Conservation (phyloP, 306 rosid species). For the Malus domestica region DNA sequence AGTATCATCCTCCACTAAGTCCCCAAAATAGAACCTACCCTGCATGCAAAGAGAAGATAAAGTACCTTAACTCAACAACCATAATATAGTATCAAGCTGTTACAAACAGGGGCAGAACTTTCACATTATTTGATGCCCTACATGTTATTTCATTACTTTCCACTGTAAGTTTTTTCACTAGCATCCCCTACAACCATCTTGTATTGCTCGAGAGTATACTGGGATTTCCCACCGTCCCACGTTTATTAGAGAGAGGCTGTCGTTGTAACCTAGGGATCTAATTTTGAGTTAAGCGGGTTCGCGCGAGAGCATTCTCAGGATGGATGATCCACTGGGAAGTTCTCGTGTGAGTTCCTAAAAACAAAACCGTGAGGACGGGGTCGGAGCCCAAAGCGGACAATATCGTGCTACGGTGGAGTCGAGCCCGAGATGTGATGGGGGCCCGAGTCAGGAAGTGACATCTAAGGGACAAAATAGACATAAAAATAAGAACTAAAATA, state of each 20-base stretch:
- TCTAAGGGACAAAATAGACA: too few relatives aligned
- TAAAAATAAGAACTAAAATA: too few relatives aligned
- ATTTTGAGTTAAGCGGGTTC: neutral
- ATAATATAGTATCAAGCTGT: neutral
- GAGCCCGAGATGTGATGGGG: too few relatives aligned
- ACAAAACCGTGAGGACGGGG: too few relatives aligned
- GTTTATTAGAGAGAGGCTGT: neutral
- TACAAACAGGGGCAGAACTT: neutral
- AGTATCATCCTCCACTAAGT: constrained; percentile 42
- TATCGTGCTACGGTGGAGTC: too few relatives aligned
- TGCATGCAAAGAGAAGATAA: constrained; percentile 34
- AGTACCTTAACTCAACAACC: neutral
- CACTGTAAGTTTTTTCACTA: neutral
- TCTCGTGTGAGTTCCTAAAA: too few relatives aligned
- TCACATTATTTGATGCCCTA: neutral
- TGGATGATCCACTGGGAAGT: too few relatives aligned
- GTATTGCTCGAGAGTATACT: neutral
- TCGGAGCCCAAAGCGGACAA: too few relatives aligned
- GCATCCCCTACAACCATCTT: neutral
- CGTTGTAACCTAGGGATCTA: neutral
- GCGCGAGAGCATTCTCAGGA: too few relatives aligned
- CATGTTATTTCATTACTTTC: neutral
- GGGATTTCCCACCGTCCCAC: neutral
- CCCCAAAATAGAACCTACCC: constrained; percentile 98
- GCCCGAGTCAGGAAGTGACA: too few relatives aligned